A percentile compares a stretch with the other conserved stretches of the same genome.
These are phyloP conservation scores for Candida glucosophila DNA, from an alignment of 1,139 yeast species.

Conservation along the genomic window DNA sequence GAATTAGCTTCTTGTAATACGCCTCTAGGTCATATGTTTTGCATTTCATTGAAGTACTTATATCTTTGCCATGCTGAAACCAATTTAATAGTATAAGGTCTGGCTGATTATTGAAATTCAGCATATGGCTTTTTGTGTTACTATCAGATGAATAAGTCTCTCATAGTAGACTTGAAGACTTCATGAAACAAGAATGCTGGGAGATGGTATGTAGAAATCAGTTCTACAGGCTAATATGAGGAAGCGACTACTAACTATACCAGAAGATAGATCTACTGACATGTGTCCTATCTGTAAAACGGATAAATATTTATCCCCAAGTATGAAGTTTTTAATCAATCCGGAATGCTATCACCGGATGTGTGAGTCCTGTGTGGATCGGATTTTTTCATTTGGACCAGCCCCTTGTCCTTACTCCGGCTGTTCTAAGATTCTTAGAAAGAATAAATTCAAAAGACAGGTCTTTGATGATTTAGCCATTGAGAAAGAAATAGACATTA, in stretches of 20 bases:
- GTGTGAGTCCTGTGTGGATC: conserved; percentile 93
- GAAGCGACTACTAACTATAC: too few species aligned
- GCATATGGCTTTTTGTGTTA: too few species aligned
- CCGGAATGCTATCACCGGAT: conserved; percentile 98
- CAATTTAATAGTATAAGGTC: too few species aligned
- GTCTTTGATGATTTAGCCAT: conserved; percentile 83
- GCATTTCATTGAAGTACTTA: too few species aligned
- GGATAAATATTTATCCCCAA: conserved; percentile 87
- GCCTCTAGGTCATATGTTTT: too few species aligned
- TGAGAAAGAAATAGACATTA: conserved; percentile 85
- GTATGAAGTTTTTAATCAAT: conserved; percentile 83
- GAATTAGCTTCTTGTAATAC: conserved; percentile 11
- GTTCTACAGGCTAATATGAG: too few species aligned
- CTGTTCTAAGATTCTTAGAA: conserved; percentile 80
- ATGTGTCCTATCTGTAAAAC: conserved; percentile 98
- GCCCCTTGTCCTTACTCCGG: conserved; percentile 94
- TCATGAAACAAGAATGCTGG: too few species aligned
- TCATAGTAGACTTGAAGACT: too few species aligned
- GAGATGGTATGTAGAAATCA: too few species aligned
- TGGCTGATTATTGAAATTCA: too few species aligned
- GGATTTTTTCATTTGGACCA: conserved; percentile 90
- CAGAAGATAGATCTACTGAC: conserved; percentile 46
- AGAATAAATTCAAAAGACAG: conserved; percentile 85
- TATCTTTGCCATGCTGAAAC: too few species aligned
- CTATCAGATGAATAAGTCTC: too few species aligned